Base-by-base conservation (phyloP, 257 asterid genomes). In the Solanum arcanum region DNA sequence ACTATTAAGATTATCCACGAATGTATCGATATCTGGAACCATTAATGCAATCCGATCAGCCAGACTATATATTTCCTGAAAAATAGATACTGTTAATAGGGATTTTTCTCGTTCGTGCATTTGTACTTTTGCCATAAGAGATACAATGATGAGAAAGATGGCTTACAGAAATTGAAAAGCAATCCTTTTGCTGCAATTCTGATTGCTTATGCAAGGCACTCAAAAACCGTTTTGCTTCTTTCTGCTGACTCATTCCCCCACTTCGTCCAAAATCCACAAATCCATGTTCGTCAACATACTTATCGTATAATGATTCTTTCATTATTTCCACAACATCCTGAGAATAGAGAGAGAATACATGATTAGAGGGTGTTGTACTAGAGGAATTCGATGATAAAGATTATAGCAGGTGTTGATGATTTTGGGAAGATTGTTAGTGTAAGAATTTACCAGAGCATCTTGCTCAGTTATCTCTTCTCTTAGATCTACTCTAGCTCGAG, bases 161-260 rank as follows among this genome's bases (percentile, higher is more conserved):
- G 73, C 95, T 3, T 94, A 96, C 99, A 80, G 98, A 93, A 89
- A 97, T 93, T 62, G 98, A 88, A 95, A 97, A 97, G 90, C 95
- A 91, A 90, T 97, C 96, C 89, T 94, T 97, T 88, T 94, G 98
- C 91, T 88, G 95, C 87, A 91, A 86, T 59, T 97, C 98, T 41
- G 98, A 94, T 62, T 94, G 98, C 93, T 94, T 92, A 90, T 95
- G 93, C 89, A 97, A 89, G 81, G 98, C 98, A 90, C 96, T 92
- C 90, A 97, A 83, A 89, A 97, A 94, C 47, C 98, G 94, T 83
- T 97, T 97, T 83, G 98, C 98, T 93, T 97, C 98, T 92, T 97
- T 97, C 92, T 97, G 98, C 88, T 95, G 98, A 89, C 98, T 97
- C 98, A 97, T 97, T 86, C 99, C 98, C 88, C 99, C 98, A 87